A percentile compares a stretch with the other conserved stretches of the same genome.
Conservation (phyloP, 2,329 filamentous ascomycete genomes). For the Chaetomium sp. region DNA sequence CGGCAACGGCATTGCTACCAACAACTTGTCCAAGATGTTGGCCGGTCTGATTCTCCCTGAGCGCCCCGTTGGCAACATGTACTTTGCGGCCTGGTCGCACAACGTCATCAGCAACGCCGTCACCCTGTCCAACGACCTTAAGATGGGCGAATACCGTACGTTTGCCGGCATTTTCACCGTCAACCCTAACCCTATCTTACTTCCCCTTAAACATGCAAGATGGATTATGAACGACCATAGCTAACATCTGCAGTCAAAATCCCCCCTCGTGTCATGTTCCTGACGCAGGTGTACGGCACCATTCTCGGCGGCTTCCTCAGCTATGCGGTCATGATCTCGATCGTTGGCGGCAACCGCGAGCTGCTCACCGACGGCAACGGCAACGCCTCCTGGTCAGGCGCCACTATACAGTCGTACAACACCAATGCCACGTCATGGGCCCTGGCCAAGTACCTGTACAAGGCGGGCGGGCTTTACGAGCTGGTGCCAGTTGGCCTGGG, state of each 20-base stretch:
- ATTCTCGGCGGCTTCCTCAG: slow-evolving; percentile 47
- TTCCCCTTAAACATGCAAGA: neutral
- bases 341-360: slow-evolving; percentile 43
- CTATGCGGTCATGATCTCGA: slow-evolving; percentile 50
- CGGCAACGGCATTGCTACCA: slow-evolving; percentile 52
- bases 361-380: slow-evolving; percentile 41
- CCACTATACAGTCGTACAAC: slow-evolving; percentile 43
- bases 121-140: slow-evolving; percentile 46
- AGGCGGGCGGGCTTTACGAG: slow-evolving; percentile 35
- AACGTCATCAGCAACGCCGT: slow-evolving; percentile 47
- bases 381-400: slow-evolving; percentile 47
- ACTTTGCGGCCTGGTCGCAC: slow-evolving; percentile 54
- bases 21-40: slow-evolving; percentile 53
- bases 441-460: slow-evolving; percentile 48
- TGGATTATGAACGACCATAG: neutral
- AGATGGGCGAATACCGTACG: slow-evolving; percentile 52
- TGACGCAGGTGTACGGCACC: slow-evolving; percentile 50
- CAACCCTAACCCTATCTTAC: neutral
- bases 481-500: slow-evolving; percentile 45
- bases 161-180: slow-evolving; percentile 16
- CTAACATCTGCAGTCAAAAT: slow-evolving; percentile 40
- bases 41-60: slow-evolving; percentile 45
- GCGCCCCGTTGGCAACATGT: slow-evolving; percentile 50
- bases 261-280: slow-evolving; percentile 48
- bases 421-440: slow-evolving; percentile 45